phyloP scores from a whole-genome alignment of 2,329 filamentous ascomycete genomes.

The Diaporthe aspalathi region DNA sequence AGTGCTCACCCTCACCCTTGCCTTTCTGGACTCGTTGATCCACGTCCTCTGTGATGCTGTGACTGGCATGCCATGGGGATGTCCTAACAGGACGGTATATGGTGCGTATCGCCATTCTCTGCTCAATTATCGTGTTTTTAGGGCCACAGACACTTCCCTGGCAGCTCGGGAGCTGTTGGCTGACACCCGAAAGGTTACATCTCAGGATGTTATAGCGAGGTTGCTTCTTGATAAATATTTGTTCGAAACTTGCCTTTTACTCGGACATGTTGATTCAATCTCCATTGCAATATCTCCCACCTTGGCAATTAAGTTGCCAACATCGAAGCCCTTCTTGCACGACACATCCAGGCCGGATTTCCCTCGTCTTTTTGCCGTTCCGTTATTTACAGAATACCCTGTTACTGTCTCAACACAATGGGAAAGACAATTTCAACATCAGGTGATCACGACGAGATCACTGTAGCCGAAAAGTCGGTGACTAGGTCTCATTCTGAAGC shows the following conservation, averaged over 20 bases:
- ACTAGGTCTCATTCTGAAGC: background rate
- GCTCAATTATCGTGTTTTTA: background rate
- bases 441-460: constrained; percentile 18
- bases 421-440: background rate
- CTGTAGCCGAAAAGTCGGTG: background rate
- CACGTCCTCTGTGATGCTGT: background rate
- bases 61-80: background rate
- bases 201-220: background rate
- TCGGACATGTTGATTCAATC: background rate
- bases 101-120: background rate
- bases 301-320: background rate
- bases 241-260: background rate
- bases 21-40: too few relatives aligned
- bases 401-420: background rate
- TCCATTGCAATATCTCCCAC: background rate
- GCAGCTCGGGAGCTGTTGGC: background rate
- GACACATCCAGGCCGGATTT: too few relatives aligned
- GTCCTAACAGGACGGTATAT: background rate
- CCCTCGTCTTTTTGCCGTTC: background rate
- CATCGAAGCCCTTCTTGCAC: background rate
- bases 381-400: background rate
- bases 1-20: background rate
- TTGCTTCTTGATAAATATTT: background rate
- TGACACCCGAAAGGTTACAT: background rate
- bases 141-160: too few relatives aligned